These are phyloP conservation scores for Spergularia marina DNA, from an alignment of 148 eudicot species.

Conservation along the genomic window DNA sequence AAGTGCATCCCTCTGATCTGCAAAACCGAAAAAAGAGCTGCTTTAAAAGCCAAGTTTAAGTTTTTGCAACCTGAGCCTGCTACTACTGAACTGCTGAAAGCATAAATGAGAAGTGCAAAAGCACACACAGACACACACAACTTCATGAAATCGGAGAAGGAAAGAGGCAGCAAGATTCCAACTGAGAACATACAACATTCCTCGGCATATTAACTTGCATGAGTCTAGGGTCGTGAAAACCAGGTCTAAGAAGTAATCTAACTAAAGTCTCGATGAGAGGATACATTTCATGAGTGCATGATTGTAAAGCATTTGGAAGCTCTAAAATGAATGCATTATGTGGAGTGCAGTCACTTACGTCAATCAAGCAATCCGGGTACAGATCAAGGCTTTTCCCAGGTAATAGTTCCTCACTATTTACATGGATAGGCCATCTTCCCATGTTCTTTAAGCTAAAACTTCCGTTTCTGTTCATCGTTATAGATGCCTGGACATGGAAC, in stretches of 20 bases:
- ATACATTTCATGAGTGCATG: not conserved
- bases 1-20: slow-evolving; percentile 66
- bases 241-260: not conserved
- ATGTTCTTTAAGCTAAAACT: slow-evolving; percentile 65
- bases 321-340: slow-evolving; percentile 1
- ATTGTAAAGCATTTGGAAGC: not conserved
- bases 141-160: not conserved
- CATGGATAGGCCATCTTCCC: slow-evolving; percentile 59
- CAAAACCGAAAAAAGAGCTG: slow-evolving; percentile 2
- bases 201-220: not conserved
- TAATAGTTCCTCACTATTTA: slow-evolving; percentile 49
- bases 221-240: not conserved
- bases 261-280: not conserved
- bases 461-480: slow-evolving; percentile 80
- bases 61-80: not conserved
- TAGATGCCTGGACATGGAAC: slow-evolving; percentile 48
- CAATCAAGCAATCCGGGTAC: slow-evolving; percentile 61
- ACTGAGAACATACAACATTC: not conserved
- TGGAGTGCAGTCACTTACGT: slow-evolving; percentile 44
- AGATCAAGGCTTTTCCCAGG: slow-evolving; percentile 45
- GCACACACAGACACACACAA: no score
- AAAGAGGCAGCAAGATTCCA: no score
- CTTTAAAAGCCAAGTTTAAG: not conserved
- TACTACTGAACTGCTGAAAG: not conserved
- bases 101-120: not conserved